phyloP scores from a whole-genome alignment of 257 asterid species.

The Jasminum sambac region DNA sequence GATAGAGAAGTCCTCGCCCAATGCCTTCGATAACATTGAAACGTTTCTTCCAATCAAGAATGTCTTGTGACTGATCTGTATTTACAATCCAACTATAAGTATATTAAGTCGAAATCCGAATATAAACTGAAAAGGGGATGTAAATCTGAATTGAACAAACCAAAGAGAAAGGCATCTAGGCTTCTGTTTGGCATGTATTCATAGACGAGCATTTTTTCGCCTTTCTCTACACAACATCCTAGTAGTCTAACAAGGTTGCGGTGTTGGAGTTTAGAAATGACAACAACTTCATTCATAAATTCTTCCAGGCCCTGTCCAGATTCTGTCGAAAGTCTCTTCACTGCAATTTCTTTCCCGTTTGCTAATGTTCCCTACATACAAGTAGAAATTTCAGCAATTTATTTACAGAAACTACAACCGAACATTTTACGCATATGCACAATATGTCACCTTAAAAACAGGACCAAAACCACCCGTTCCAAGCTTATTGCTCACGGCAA shows the following conservation, averaged over 20 bases:
- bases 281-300: slow-evolving; percentile 42
- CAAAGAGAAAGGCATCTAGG: slow-evolving; percentile 39
- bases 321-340: slow-evolving; percentile 42
- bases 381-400: not conserved
- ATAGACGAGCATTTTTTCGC: slow-evolving; percentile 38
- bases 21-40: slow-evolving; percentile 37
- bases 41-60: slow-evolving; percentile 39
- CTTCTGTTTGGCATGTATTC: slow-evolving; percentile 43
- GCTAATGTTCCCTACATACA: slow-evolving; percentile 30
- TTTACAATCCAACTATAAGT: not conserved
- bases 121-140: not conserved
- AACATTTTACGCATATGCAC: not conserved
- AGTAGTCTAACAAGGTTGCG: slow-evolving; percentile 39
- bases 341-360: slow-evolving; percentile 38
- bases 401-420: not conserved
- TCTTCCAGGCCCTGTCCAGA: slow-evolving; percentile 43
- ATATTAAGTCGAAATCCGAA: not conserved
- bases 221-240: slow-evolving; percentile 42
- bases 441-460: slow-evolving; percentile 36
- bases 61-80: slow-evolving; percentile 14
- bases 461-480: slow-evolving; percentile 48
- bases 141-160: slow-evolving; percentile 22
- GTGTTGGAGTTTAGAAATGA: slow-evolving; percentile 50
- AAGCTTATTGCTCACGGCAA: slow-evolving; percentile 25
- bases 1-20: slow-evolving; percentile 41